Base-by-base conservation (phyloP, 345 rosid species). In the Leavenworthia alabamica region DNA sequence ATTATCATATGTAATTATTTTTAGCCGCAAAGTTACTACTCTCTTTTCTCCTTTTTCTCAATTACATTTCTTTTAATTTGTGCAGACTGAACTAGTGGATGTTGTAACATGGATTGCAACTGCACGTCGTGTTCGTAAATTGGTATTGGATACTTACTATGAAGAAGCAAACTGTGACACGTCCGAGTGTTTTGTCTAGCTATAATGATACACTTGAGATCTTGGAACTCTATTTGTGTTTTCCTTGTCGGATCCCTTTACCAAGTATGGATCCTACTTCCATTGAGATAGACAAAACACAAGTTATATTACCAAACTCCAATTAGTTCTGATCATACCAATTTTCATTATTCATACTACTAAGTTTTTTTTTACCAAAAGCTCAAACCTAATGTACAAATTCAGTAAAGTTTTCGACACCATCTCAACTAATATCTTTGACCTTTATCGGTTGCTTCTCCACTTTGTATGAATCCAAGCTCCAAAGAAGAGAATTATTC, bases 1-100 rank as follows among this genome's bases (percentile, higher is more conserved):
- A n/a, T n/a, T n/a, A n/a, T n/a, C n/a, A n/a, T n/a, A n/a, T 71
- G 2, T 39, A 50, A 19, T 51, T 49, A 41, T 51, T 49, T 40
- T 56, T 45, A 79, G 71, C 41, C 63, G 61, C 77, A 73, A 75
- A 70, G 49, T 60, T n/a, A n/a, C n/a, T n/a, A 10, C 36, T 61
- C 31, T 53, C 19, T n/a, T n/a, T n/a, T n/a, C n/a, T n/a, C n/a
- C n/a, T n/a, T n/a, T n/a, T n/a, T n/a, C n/a, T n/a, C n/a, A n/a
- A n/a, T n/a, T n/a, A n/a, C n/a, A n/a, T n/a, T n/a, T n/a, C n/a
- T n/a, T n/a, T n/a, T n/a, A n/a, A n/a, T n/a, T n/a, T n/a, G n/a
- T n/a, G n/a, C n/a, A n/a, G n/a, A n/a, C n/a, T n/a, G n/a, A n/a
- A n/a, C n/a, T n/a, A n/a, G n/a, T n/a, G n/a, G n/a, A n/a, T n/a